phyloP scores from a whole-genome alignment of 345 rosid species.

The Noccaea bulbosa region DNA sequence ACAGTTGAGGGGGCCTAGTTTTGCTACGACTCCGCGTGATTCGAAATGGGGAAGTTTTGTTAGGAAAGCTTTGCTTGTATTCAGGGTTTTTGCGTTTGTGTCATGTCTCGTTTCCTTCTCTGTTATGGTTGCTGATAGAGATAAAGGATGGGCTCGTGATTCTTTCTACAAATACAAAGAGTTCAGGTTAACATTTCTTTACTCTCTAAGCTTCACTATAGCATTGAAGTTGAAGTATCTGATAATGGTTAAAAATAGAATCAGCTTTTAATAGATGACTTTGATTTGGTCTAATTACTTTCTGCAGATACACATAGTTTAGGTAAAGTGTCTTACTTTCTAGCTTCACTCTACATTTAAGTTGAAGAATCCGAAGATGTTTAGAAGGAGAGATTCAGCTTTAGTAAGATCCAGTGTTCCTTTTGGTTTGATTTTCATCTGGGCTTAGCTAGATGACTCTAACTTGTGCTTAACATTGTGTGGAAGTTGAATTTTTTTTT shows the following conservation, averaged over 20 bases:
- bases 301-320: conserved; percentile 74
- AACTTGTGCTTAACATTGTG: background rate
- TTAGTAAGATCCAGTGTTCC: background rate
- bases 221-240: background rate
- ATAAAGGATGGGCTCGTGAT: conserved; percentile 91
- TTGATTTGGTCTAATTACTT: conserved; percentile 22
- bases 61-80: conserved; percentile 58
- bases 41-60: conserved; percentile 49
- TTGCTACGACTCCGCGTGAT: conserved; percentile 53
- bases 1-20: conserved; percentile 50
- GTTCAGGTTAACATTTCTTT: conserved; percentile 61
- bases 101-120: conserved; percentile 77
- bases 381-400: background rate
- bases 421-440: background rate
- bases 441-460: background rate
- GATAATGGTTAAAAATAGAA: background rate
- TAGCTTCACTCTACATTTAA: conserved; percentile 6
- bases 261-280: background rate
- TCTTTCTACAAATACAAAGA: conserved; percentile 82
- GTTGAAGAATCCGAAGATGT: conserved; percentile 1
- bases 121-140: conserved; percentile 75
- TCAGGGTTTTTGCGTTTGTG: conserved; percentile 63
- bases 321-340: conserved; percentile 47
- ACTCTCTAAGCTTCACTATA: background rate
- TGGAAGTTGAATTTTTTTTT: background rate